Evolutionary conservation across 1,139 yeast genomes (phyloP).

Genomic region (Candida anutae): DNA sequence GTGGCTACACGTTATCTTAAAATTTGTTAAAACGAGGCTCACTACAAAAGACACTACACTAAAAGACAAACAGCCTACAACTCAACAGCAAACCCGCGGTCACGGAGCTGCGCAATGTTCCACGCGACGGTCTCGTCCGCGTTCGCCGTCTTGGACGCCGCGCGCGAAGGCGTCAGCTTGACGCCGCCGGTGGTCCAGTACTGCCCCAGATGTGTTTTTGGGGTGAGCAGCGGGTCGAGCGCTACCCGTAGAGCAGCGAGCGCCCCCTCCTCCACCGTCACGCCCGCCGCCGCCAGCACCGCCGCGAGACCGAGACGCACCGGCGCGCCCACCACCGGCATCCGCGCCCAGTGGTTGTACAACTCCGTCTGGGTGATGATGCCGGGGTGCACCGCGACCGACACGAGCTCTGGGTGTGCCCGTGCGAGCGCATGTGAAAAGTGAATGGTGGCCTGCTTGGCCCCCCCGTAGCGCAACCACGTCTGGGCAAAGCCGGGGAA

Average conservation of each 20-base stretch:
- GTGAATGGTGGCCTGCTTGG: conserved; percentile 29
- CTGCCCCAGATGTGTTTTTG: conserved; percentile 22
- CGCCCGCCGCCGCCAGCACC: conserved; percentile 15
- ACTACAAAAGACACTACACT: too few relatives aligned
- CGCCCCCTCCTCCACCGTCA: conserved; percentile 28
- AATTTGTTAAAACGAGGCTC: too few relatives aligned
- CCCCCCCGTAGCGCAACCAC: conserved; percentile 29
- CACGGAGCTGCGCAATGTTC: conserved; percentile 17
- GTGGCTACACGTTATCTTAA: too few relatives aligned
- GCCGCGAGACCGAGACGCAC: conserved; percentile 11
- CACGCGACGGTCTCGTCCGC: conserved; percentile 25
- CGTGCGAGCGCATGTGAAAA: conserved; percentile 19
- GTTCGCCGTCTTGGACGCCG: conserved; percentile 17
- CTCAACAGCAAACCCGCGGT: conserved; percentile 13
- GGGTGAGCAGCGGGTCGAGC: conserved; percentile 19
- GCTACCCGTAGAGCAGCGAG: conserved; percentile 28
- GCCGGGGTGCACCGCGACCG: conserved; percentile 35
- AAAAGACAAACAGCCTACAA: neutral
- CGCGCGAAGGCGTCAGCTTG: conserved; percentile 15
- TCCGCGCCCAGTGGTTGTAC: conserved; percentile 22
- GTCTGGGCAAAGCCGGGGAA: conserved; percentile 19
- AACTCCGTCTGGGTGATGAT: conserved; percentile 28
- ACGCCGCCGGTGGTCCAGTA: conserved; percentile 31
- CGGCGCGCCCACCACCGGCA: conserved; percentile 19
- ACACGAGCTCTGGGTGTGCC: conserved; percentile 24